Percentiles rank a stretch among this genome's conserved stretches.
Evolutionary conservation across 1,139 yeast species (phyloP).

Genomic region (Yarrowia galli): DNA sequence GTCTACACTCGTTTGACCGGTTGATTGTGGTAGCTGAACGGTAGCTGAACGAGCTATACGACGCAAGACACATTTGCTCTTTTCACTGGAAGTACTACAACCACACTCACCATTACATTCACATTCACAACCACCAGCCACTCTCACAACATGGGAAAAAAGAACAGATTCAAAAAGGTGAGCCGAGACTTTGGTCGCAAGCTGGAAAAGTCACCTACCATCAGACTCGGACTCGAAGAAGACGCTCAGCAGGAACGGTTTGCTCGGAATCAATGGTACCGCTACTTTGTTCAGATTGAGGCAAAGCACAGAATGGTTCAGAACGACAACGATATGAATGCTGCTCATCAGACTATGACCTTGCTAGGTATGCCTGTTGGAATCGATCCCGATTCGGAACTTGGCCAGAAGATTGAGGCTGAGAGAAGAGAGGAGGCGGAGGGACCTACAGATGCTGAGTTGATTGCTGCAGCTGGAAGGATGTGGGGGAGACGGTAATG

Average conservation of each 20-base stretch:
- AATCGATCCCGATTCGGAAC: neutral
- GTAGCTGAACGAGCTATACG: too few species aligned
- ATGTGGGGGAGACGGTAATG: too few species aligned
- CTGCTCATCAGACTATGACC: neutral
- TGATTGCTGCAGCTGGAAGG: too few species aligned
- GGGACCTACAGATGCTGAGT: too few species aligned
- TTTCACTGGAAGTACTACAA: too few species aligned
- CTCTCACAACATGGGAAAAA: neutral
- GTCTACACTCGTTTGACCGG: too few species aligned
- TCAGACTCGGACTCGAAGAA: neutral
- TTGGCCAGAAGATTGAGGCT: neutral
- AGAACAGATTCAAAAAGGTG: conserved; percentile 17
- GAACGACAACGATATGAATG: neutral
- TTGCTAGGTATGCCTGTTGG: neutral
- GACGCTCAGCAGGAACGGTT: neutral
- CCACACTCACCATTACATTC: too few species aligned
- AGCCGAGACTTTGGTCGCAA: neutral
- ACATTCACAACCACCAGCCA: neutral
- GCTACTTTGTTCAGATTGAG: conserved; percentile 17
- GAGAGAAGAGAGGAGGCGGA: neutral
- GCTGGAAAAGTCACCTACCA: neutral
- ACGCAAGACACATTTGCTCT: too few species aligned
- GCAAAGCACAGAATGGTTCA: neutral
- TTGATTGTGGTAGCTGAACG: too few species aligned
- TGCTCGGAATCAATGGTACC: conserved; percentile 22